Percentiles rank a stretch among this genome's conserved stretches.
phyloP scores from a whole-genome alignment of 208 protist species.

The Porcisia hertigi region DNA sequence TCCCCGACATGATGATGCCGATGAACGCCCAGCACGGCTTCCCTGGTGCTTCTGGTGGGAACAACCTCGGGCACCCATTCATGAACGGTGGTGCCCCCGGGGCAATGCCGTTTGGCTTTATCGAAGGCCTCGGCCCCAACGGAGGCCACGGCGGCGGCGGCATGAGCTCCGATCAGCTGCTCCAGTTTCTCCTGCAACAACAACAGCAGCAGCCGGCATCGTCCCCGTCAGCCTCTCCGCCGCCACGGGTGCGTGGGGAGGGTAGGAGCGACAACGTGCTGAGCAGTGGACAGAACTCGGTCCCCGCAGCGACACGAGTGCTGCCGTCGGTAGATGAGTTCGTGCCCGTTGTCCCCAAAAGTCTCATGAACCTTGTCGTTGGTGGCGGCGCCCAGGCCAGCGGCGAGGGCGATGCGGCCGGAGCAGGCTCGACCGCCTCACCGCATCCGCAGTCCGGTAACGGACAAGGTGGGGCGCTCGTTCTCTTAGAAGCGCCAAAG shows the following conservation, averaged over 20 bases:
- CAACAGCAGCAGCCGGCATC: slow-evolving; percentile 19
- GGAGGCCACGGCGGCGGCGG: slow-evolving; percentile 8
- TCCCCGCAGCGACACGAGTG: slow-evolving; percentile 14
- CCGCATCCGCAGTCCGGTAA: not conserved
- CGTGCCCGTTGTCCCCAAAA: slow-evolving; percentile 47
- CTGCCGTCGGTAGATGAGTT: slow-evolving; percentile 81
- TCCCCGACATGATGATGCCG: slow-evolving; percentile 9
- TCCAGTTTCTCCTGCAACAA: slow-evolving; percentile 34
- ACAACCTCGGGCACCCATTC: not conserved
- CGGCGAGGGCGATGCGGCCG: slow-evolving; percentile 4
- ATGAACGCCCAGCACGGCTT: slow-evolving; percentile 10
- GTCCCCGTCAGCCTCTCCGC: not conserved
- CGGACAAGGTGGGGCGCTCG: slow-evolving; percentile 24
- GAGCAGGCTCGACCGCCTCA: not conserved
- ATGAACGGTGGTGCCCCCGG: slow-evolving; percentile 3
- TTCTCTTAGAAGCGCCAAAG: slow-evolving; percentile 70
- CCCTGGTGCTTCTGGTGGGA: not conserved
- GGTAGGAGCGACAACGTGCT: not conserved
- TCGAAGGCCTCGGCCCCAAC: not conserved
- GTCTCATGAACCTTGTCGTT: slow-evolving; percentile 32
- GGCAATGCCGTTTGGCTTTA: slow-evolving; percentile 17
- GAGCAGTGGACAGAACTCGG: slow-evolving; percentile 1
- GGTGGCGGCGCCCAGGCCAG: slow-evolving; percentile 1
- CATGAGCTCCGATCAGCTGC: slow-evolving; percentile 20
- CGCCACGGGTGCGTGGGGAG: slow-evolving; percentile 1